phyloP scores from a whole-genome alignment of 768 basidiomycete genomes.

The Suillus tomentosus region DNA sequence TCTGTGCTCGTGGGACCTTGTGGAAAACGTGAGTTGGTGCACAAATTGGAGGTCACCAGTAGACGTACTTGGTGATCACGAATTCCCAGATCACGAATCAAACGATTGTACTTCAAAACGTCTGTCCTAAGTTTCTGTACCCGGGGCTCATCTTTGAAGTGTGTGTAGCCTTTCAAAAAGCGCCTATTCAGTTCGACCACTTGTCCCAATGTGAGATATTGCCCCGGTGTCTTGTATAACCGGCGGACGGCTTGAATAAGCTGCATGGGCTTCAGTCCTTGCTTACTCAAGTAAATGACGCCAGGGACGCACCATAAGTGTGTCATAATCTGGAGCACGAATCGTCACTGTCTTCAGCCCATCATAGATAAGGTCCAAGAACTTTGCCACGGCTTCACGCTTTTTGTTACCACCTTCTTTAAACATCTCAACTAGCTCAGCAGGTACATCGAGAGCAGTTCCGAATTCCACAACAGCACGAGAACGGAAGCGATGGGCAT shows the following conservation, averaged over 20 bases:
- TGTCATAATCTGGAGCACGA: slow-evolving; percentile 95
- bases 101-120: slow-evolving; percentile 88
- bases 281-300: not conserved
- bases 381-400: slow-evolving; percentile 84
- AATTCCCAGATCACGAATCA: slow-evolving; percentile 85
- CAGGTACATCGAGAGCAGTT: slow-evolving; percentile 86
- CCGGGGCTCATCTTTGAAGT: slow-evolving; percentile 90
- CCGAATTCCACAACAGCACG: slow-evolving; percentile 98
- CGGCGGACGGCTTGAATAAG: slow-evolving; percentile 94
- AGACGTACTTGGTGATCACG: slow-evolving; percentile 84
- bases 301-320: slow-evolving; percentile 78
- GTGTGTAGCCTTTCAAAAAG: slow-evolving; percentile 88
- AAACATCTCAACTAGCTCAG: slow-evolving; percentile 86
- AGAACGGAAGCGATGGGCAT: slow-evolving; percentile 87
- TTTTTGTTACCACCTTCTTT: slow-evolving; percentile 86
- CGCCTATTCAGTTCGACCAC: slow-evolving; percentile 94
- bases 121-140: slow-evolving; percentile 78
- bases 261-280: slow-evolving; percentile 39
- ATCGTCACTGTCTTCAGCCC: slow-evolving; percentile 95
- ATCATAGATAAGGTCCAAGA: slow-evolving; percentile 91
- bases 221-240: slow-evolving; percentile 91
- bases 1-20: slow-evolving; percentile 85
- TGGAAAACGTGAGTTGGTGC: slow-evolving; percentile 7
- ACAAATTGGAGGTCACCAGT: slow-evolving; percentile 4
- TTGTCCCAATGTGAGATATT: slow-evolving; percentile 91